Evolutionary conservation across 176 grass and related monocot species (phyloP).

Genomic region (Alopecurus myosuroides): DNA sequence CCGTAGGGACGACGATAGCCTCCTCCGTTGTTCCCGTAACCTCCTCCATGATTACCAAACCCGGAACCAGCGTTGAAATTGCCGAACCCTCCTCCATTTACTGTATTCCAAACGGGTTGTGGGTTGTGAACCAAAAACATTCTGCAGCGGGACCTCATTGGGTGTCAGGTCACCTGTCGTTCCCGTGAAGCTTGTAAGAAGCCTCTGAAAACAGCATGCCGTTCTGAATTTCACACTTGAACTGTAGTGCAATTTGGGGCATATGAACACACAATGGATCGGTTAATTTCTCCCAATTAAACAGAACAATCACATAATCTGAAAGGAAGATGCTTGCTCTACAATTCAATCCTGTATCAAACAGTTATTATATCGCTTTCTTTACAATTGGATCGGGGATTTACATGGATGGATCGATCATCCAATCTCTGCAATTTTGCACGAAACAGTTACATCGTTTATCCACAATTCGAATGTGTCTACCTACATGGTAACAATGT

Average conservation of each 20-base stretch:
- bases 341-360: not conserved
- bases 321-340: not conserved
- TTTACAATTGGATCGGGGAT: not conserved
- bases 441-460: not conserved
- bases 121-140: too few species aligned
- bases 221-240: not conserved
- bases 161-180: not conserved
- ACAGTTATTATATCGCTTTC: not conserved
- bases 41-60: too few species aligned
- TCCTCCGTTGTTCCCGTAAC: too few species aligned
- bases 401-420: not conserved
- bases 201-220: conserved; percentile 15
- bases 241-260: not conserved
- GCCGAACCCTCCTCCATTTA: too few species aligned
- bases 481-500: too few species aligned
- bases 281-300: too few species aligned
- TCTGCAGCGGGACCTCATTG: conserved; percentile 35
- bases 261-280: not conserved
- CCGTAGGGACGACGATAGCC: too few species aligned
- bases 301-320: not conserved
- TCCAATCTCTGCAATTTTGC: not conserved
- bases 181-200: conserved; percentile 42
- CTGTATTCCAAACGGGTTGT: not conserved
- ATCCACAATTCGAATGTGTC: not conserved
- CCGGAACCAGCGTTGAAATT: too few species aligned